Base-by-base conservation (phyloP, 225 moss, liverwort and hornwort species). In the Takakia lepidozioides region DNA sequence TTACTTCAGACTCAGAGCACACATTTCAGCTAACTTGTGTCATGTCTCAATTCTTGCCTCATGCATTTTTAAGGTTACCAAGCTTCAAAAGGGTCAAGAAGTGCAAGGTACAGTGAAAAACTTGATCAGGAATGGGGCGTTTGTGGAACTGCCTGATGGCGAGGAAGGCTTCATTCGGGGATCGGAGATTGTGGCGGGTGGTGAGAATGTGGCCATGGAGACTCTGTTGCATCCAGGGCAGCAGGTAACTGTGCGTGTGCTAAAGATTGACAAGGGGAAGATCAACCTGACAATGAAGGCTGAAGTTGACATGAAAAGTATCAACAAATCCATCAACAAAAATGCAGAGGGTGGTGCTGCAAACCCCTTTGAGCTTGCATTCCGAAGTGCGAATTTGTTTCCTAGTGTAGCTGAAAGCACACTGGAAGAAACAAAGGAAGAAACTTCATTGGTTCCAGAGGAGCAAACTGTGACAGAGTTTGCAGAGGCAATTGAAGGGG, bases 41-140 rank as follows among this genome's bases (percentile, higher is more conserved):
- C n/a, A n/a, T n/a, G n/a, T n/a, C n/a, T n/a, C n/a, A n/a, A n/a
- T n/a, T n/a, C n/a, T n/a, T n/a, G n/a, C n/a, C n/a, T n/a, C n/a
- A n/a, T n/a, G n/a, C n/a, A n/a, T n/a, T n/a, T 11, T 32, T 7
- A 32, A 80, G 79, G 44, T 56, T 48, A 79, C 93, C 15, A 93
- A 84, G 58, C 38, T 98, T 61, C 56, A 54, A 42, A 98, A 85
- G 65, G 98, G 98, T 14, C 76, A 91, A 59, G 83, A 70, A 24
- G 56, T 98, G 43, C 75, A 78, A 60, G 98, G 98, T 19, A 85
- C 67, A n/a, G 91, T 98, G 71, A 98, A 91, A 70, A 98, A 85
- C 51, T 73, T 80, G 41, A 78, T 81, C 25, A 78, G 87, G 62
- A 80, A 75, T 29, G 98, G 98, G 15, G 82, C 82, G 20, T 98